A percentile compares a stretch with the other conserved stretches of the same genome.
Evolutionary conservation across 495 filamentous ascomycete species (phyloP).

Genomic region (Recurvomyces mirabilis): DNA sequence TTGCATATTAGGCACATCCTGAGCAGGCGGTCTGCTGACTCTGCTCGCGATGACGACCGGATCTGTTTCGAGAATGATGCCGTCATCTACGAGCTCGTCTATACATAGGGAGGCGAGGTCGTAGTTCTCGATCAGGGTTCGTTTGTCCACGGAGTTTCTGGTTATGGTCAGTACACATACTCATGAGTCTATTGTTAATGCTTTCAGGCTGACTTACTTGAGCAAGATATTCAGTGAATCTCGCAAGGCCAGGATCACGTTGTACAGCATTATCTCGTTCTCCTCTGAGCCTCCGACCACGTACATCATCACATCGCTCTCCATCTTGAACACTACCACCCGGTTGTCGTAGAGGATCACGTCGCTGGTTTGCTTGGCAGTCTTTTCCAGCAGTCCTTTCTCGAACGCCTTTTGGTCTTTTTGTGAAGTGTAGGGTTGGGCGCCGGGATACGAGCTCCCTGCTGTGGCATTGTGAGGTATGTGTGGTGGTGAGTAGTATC

Average conservation of each 20-base stretch:
- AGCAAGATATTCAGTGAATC: conserved; percentile 86
- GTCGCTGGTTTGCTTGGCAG: conserved; percentile 85
- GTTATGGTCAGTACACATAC: conserved; percentile 2
- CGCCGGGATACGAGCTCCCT: conserved; percentile 47
- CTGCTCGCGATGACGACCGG: conserved; percentile 81
- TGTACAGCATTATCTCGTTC: conserved; percentile 94
- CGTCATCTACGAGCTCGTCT: conserved; percentile 93
- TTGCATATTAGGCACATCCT: conserved; percentile 79
- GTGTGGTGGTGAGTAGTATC: conserved; percentile 90
- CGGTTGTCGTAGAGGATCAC: conserved; percentile 94
- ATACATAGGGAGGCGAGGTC: conserved; percentile 80
- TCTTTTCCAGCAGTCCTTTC: conserved; percentile 92
- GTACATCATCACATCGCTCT: conserved; percentile 95
- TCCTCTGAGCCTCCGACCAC: conserved; percentile 86
- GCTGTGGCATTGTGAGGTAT: conserved; percentile 32
- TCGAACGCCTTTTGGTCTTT: conserved; percentile 94
- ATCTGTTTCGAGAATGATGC: conserved; percentile 93
- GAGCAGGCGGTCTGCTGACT: conserved; percentile 81
- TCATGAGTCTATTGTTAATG: background rate
- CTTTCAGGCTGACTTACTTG: conserved; percentile 48
- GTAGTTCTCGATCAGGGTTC: conserved; percentile 96
- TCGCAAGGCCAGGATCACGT: conserved; percentile 75
- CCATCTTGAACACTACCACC: conserved; percentile 93
- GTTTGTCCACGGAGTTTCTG: conserved; percentile 90
- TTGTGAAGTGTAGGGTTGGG: conserved; percentile 75